phyloP scores from a whole-genome alignment of 192 early-diverging fungal genomes.

The Thoreauomyces humboldtii region DNA sequence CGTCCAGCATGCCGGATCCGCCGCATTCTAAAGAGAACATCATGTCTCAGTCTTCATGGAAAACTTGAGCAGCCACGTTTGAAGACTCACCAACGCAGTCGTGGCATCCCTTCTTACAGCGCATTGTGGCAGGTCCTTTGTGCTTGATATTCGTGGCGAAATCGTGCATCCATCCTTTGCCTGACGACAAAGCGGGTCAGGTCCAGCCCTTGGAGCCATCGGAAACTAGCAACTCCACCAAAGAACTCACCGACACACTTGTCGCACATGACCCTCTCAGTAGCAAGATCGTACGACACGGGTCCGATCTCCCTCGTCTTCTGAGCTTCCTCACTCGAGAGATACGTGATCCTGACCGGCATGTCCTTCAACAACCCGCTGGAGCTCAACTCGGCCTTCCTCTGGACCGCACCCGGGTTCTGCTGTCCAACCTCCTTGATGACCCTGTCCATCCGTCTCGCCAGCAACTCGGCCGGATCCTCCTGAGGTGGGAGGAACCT shows the following conservation, averaged over 20 bases:
- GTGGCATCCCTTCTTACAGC: constrained; percentile 22
- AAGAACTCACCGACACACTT: too few species aligned
- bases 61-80: too few species aligned
- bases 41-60: too few species aligned
- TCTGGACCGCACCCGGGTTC: constrained; percentile 4
- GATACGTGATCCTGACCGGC: constrained; percentile 12
- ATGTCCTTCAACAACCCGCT: constrained; percentile 9
- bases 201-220: too few species aligned
- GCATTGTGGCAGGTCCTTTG: background rate
- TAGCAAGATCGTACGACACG: constrained; percentile 8
- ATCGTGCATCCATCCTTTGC: constrained; percentile 8
- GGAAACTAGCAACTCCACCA: too few species aligned
- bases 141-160: background rate
- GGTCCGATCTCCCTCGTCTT: background rate
- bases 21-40: constrained; percentile 1
- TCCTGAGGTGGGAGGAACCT: background rate
- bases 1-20: constrained; percentile 19
- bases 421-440: background rate
- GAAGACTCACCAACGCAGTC: constrained; percentile 2
- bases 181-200: too few species aligned
- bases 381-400: background rate
- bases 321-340: background rate
- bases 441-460: background rate
- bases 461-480: constrained; percentile 12
- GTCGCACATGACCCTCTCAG: constrained; percentile 1